Conservation (phyloP, 148 eudicot genomes). For the Cornus controversa region DNA sequence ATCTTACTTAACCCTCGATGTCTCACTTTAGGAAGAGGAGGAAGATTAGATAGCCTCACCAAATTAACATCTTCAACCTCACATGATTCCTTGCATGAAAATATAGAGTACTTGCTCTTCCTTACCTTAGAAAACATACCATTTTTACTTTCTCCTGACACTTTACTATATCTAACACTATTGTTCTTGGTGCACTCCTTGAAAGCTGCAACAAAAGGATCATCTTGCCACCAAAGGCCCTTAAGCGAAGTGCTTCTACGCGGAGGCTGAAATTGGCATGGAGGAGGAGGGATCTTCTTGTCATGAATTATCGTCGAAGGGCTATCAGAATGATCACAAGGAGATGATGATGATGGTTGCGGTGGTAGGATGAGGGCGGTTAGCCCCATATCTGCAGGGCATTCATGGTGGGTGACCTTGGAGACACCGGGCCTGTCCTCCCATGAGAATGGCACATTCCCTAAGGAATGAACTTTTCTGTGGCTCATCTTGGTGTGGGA, state of each 20-base stretch:
- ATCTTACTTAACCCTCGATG: background rate
- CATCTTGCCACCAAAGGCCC: conserved; percentile 18
- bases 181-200: conserved; percentile 25
- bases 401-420: background rate
- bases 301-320: background rate
- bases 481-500: conserved; percentile 25
- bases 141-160: conserved; percentile 2
- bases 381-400: background rate
- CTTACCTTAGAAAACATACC: background rate
- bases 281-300: conserved; percentile 29
- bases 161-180: background rate
- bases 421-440: conserved; percentile 42
- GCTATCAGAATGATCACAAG: background rate
- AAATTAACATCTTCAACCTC: conserved; percentile 6
- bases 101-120: background rate
- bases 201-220: conserved; percentile 39
- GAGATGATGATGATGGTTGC: background rate
- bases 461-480: conserved; percentile 23
- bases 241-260: conserved; percentile 12
- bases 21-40: conserved; percentile 8
- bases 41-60: background rate
- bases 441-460: conserved; percentile 43
- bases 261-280: conserved; percentile 7
- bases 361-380: background rate
- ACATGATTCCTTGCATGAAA: conserved; percentile 16